Conservation (phyloP, 768 basidiomycete species). For the Rhodotorula paludigena region DNA sequence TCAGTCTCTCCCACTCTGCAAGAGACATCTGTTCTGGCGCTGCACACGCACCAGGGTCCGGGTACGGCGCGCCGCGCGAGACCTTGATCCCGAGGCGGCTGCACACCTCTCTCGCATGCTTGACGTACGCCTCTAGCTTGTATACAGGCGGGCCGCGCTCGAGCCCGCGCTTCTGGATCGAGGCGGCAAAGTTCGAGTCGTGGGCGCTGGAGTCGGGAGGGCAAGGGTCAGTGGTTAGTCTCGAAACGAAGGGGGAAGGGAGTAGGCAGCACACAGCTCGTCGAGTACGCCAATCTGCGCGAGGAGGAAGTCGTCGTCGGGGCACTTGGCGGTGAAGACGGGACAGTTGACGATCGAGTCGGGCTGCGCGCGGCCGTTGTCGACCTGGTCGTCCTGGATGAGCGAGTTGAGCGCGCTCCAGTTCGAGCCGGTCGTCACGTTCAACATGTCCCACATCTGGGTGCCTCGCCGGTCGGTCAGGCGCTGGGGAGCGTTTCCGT, state of each 20-base stretch:
- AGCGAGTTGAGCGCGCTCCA: slow-evolving; percentile 14
- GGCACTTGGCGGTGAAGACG: slow-evolving; percentile 12
- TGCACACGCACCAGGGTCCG: slow-evolving; percentile 10
- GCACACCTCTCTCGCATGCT: slow-evolving; percentile 5
- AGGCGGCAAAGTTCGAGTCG: slow-evolving; percentile 15
- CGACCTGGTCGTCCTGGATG: slow-evolving; percentile 24
- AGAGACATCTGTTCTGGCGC: neutral
- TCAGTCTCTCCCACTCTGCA: too few relatives aligned
- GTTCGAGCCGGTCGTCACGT: neutral
- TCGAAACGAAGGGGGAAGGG: neutral
- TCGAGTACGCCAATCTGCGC: slow-evolving; percentile 34
- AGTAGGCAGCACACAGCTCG: slow-evolving; percentile 13
- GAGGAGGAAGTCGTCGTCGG: slow-evolving; percentile 33
- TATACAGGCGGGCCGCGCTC: neutral
- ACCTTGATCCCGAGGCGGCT: slow-evolving; percentile 20
- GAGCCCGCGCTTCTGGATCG: neutral
- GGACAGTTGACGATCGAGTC: slow-evolving; percentile 21
- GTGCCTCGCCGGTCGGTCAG: neutral
- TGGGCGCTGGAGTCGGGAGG: slow-evolving; percentile 15
- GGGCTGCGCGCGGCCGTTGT: slow-evolving; percentile 31
- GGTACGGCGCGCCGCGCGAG: slow-evolving; percentile 9
- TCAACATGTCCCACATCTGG: slow-evolving; percentile 28
- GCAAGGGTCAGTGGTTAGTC: neutral
- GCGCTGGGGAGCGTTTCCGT: too few relatives aligned
- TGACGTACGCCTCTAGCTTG: neutral